Evolutionary conservation across 352 stramenopile genomes (phyloP), one percentile per base, ranked within the genome.

Genomic region (Pythium dissotocum): DNA sequence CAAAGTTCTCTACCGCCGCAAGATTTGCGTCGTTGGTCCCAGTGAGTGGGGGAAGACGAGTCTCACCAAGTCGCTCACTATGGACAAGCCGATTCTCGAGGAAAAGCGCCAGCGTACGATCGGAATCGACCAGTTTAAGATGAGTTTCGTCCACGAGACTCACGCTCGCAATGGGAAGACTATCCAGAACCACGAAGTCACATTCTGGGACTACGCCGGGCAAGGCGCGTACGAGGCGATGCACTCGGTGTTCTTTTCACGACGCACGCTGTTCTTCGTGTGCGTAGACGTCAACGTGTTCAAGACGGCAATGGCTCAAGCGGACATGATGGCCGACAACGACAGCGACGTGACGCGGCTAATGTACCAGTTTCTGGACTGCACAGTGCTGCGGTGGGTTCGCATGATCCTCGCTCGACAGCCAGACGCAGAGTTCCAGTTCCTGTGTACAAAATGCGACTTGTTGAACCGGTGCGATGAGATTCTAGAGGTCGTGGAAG

Each of bases 21-120:
- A 77, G 26, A 53, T 77, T 0, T 75, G 71, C 26, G 55, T 77
- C 5, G 62, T 77, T 13, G 71, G 71, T 9, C 60, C 67, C 1
- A 75, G 63, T 38, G n/a, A 51, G 8, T 72, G 63, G 63, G 68
- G 71, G 8, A 78, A 75, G 36, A 78, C 72, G 0, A 78, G 72
- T 26, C 56, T 79, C 36, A 68, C 76, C 59, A 77, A 78, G 49
- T 70, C 51, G 28, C 57, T 78, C n/a, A 74, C 28, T 6, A 46
- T n/a, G 12, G 36, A 56, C 10, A 36, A 32, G 12, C 30, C 61
- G 16, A 44, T 26, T 1, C 53, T 77, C 6, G 69, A 75, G 40
- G n/a, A 44, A 10, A 44, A 57, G 13, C 58, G 76, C 44, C n/a
- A 62, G n/a, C 70, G 67, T 0, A 80, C 73, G 7, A 72, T 80